Conservation (phyloP, 1,284 basidiomycete genomes). For the Puccinia coronata region DNA sequence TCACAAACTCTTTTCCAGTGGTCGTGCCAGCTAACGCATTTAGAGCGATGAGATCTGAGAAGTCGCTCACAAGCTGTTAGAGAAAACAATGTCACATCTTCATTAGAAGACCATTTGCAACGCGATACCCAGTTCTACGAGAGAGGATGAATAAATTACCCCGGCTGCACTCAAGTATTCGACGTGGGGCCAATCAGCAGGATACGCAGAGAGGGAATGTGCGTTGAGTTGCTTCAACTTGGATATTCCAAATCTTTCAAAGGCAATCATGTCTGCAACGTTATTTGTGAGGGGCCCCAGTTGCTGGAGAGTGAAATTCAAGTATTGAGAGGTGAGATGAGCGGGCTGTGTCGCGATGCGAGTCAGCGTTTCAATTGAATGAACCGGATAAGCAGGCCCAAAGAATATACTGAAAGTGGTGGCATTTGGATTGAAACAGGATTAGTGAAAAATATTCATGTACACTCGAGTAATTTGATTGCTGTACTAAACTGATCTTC, state of each 20-base stretch:
- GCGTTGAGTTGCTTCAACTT: too few species aligned
- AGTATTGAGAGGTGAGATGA: slow-evolving; percentile 2
- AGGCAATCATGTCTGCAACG: slow-evolving; percentile 33
- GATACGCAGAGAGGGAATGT: neutral
- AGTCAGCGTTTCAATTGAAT: slow-evolving; percentile 30
- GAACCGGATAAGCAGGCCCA: slow-evolving; percentile 35
- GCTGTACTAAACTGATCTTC: slow-evolving; percentile 29
- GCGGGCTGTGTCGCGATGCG: neutral
- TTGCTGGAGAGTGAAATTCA: slow-evolving; percentile 27
- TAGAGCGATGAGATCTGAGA: neutral
- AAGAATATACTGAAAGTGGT: slow-evolving; percentile 1
- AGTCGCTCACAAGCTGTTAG: slow-evolving; percentile 16
- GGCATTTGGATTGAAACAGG: too few species aligned
- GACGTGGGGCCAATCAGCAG: slow-evolving; percentile 47
- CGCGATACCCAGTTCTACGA: neutral
- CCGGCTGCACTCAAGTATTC: slow-evolving; percentile 36
- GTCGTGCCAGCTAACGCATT: neutral
- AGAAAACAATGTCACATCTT: neutral
- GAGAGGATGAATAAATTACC: neutral
- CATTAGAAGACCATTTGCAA: neutral
- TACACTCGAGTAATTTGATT: neutral
- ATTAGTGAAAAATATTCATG: neutral
- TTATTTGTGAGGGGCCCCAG: slow-evolving; percentile 18
- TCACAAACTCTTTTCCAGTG: slow-evolving; percentile 31
- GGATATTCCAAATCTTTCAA: neutral